Percentiles rank a stretch among this genome's conserved stretches.
phyloP scores from a whole-genome alignment of 805 yeast genomes.

The Yarrowia bubula region DNA sequence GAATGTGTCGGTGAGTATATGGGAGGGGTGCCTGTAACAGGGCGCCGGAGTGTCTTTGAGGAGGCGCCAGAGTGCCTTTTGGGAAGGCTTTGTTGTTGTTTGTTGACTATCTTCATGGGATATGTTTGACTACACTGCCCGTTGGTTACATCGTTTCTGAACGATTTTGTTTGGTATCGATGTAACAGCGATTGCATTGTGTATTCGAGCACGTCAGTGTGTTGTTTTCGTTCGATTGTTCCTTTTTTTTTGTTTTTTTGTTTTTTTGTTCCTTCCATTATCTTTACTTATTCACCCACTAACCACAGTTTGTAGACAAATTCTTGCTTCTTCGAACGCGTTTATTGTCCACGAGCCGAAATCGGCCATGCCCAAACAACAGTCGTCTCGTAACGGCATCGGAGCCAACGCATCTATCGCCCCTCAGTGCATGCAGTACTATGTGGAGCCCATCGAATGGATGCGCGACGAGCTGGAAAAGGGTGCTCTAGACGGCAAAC shows the following conservation, averaged over 20 bases:
- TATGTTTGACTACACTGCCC: no score
- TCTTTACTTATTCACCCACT: background rate
- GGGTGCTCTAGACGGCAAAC: constrained; percentile 82
- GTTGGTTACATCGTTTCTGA: no score
- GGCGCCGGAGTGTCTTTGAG: background rate
- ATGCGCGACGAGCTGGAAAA: constrained; percentile 76
- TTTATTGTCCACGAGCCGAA: constrained; percentile 69
- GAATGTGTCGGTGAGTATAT: constrained; percentile 28
- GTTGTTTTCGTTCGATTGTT: background rate
- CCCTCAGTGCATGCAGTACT: constrained; percentile 71
- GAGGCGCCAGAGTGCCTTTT: background rate
- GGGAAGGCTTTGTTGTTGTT: background rate
- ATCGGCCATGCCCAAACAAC: constrained; percentile 28
- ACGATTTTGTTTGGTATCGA: no score
- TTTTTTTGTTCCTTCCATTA: background rate
- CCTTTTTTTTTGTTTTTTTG: background rate
- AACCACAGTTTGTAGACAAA: constrained; percentile 29
- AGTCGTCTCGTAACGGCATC: constrained; percentile 30
- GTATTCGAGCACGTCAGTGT: no score
- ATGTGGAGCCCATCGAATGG: constrained; percentile 88
- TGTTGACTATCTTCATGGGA: background rate
- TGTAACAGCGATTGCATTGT: no score
- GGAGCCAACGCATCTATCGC: constrained; percentile 32
- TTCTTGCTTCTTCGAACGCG: constrained; percentile 61
- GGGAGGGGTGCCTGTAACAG: background rate